Evolutionary conservation across 768 basidiomycete species (phyloP).

Genomic region (Tulasnella sp.): DNA sequence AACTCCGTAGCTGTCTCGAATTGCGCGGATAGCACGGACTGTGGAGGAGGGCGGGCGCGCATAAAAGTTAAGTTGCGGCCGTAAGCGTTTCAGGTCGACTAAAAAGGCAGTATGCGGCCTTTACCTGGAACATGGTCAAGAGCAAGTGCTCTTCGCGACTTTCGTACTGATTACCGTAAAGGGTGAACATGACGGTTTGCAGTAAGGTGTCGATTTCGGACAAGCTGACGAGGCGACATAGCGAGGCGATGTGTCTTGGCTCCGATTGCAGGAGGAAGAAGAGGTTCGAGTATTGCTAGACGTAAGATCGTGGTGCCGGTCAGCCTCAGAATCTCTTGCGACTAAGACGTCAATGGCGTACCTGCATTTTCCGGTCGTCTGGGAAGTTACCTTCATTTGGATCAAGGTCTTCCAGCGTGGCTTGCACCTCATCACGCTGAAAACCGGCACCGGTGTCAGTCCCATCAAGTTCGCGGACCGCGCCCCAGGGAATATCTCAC

Average conservation of each 20-base stretch:
- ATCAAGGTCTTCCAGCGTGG: conserved; percentile 93
- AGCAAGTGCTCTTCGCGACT: conserved; percentile 96
- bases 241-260: conserved; percentile 91
- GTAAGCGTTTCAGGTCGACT: not conserved
- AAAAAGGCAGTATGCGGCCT: conserved; percentile 10
- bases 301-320: not conserved
- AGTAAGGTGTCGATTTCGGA: conserved; percentile 98
- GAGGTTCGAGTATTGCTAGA: conserved; percentile 92
- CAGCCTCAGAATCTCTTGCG: not conserved
- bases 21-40: conserved; percentile 96
- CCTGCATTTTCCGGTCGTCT: conserved; percentile 78
- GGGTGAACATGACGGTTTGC: conserved; percentile 99
- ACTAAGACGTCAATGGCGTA: conserved; percentile 29
- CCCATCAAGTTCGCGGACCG: not conserved
- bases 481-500: conserved; percentile 44
- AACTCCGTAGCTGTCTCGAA: conserved; percentile 99
- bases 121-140: conserved; percentile 88
- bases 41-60: conserved; percentile 35
- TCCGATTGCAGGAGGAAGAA: conserved; percentile 99
- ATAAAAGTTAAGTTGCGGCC: not conserved
- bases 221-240: conserved; percentile 93
- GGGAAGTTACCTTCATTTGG: conserved; percentile 88
- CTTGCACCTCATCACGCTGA: conserved; percentile 91
- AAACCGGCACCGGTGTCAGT: not conserved
- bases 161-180: conserved; percentile 99